A percentile compares a stretch with the other conserved stretches of the same genome.
Evolutionary conservation across 169 alveolate species (phyloP).

Genomic region (Cryptosporidium ubiquitum): DNA sequence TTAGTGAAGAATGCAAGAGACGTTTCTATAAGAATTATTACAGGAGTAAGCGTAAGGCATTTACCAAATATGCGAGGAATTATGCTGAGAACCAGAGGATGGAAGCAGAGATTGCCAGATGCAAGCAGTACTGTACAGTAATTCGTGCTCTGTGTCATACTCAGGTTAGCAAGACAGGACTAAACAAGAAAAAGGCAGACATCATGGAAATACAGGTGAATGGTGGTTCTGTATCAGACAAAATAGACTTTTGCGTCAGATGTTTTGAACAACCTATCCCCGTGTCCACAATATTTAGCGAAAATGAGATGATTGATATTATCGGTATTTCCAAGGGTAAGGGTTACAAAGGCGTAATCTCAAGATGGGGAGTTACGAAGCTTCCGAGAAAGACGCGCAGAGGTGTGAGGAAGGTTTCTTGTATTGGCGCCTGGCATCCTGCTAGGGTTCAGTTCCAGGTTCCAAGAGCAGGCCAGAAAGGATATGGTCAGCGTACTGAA

Average conservation of each 20-base stretch:
- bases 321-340: slow-evolving; percentile 99
- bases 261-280: slow-evolving; percentile 97
- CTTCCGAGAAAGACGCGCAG: slow-evolving; percentile 99
- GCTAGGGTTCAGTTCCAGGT: slow-evolving; percentile 99
- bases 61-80: slow-evolving; percentile 94
- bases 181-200: slow-evolving; percentile 98
- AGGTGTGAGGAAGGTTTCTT: slow-evolving; percentile 99
- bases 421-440: slow-evolving; percentile 99
- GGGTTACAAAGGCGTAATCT: slow-evolving; percentile 98
- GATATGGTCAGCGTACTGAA: slow-evolving; percentile 99
- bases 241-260: slow-evolving; percentile 93
- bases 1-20: slow-evolving; percentile 96
- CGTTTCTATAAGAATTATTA: slow-evolving; percentile 99
- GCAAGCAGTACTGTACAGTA: slow-evolving; percentile 96
- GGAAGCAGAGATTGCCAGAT: slow-evolving; percentile 92
- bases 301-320: slow-evolving; percentile 97
- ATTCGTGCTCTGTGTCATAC: slow-evolving; percentile 99
- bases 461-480: slow-evolving; percentile 99
- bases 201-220: slow-evolving; percentile 99
- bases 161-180: slow-evolving; percentile 94
- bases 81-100: slow-evolving; percentile 88
- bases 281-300: slow-evolving; percentile 94
- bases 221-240: slow-evolving; percentile 98
- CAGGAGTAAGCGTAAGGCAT: slow-evolving; percentile 98
- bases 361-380: slow-evolving; percentile 99